These are phyloP conservation scores for Vaccinium myrtillus DNA, from an alignment of 148 eudicot species.

Conservation along the genomic window DNA sequence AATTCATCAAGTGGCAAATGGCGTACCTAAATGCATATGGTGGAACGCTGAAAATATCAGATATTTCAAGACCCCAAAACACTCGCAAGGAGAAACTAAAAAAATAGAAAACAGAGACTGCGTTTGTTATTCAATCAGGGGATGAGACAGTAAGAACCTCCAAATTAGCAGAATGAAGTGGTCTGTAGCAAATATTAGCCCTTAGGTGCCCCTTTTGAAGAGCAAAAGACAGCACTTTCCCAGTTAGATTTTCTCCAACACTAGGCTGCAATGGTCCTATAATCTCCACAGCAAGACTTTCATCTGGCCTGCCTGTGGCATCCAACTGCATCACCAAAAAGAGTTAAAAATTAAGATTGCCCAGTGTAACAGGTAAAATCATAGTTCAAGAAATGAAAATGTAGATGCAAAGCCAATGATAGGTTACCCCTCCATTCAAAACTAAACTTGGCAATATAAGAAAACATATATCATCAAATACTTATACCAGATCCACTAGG, in stretches of 20 bases:
- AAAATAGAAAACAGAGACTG: background rate
- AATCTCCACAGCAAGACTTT: slow-evolving; percentile 77
- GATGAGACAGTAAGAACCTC: slow-evolving; percentile 51
- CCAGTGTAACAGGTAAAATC: background rate
- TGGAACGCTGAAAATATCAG: slow-evolving; percentile 12
- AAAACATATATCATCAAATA: background rate
- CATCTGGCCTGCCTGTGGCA: slow-evolving; percentile 95
- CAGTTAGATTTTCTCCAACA: slow-evolving; percentile 53
- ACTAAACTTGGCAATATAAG: background rate
- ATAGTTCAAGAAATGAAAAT: background rate
- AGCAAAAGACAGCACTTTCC: slow-evolving; percentile 67
- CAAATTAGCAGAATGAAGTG: slow-evolving; percentile 68
- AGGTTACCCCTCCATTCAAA: background rate
- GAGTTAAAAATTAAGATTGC: background rate
- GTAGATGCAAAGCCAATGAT: background rate
- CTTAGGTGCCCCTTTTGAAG: slow-evolving; percentile 94
- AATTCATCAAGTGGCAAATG: slow-evolving; percentile 94
- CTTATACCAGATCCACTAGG: background rate
- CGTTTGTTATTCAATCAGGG: background rate
- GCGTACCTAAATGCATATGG: slow-evolving; percentile 58
- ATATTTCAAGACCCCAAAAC: slow-evolving; percentile 1
- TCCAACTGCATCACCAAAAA: slow-evolving; percentile 63
- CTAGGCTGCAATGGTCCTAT: slow-evolving; percentile 57
- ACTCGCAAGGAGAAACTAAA: background rate
- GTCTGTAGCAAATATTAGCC: slow-evolving; percentile 70